Evolutionary conservation across 2,329 filamentous ascomycete species (phyloP), one percentile per base, ranked within the genome.

Genomic region (Didymella lethalis): DNA sequence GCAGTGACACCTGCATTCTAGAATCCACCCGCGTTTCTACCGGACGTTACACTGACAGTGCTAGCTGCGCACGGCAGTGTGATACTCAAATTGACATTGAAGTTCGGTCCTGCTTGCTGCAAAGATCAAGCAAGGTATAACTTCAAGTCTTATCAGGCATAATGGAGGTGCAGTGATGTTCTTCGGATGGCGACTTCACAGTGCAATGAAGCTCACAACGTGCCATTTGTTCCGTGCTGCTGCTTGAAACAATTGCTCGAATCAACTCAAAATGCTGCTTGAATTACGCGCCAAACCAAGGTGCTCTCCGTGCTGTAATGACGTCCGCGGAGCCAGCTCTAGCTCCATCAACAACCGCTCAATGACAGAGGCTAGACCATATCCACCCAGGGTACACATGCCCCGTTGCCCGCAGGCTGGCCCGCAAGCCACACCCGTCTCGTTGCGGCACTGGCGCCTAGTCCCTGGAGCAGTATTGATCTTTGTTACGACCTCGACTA

Each of bases 391-490:
- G 34, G 32, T 57, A 48, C 38, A 29, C 6, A 14, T 41, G 46
- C 56, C 50, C 56, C 46, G 41, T 38, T 41, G 34, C 46, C 56
- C 47, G 50, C 50, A 59, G 45, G 46, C 56, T 48, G 49, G 34
- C 46, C 56, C 47, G 46, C 50, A 59, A 50, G 50, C 56, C 51
- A 54, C 50, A 54, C 23, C 56, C 56, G 50, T 34, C 20, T 7
- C 26, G 18, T 8, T 11, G 32, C 46, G 45, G 56, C 46, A 41
- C 46, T 50, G 50, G 40, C 50, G 41, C 48, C 32, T 40, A 34
- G 18, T 11, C 25, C 32, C 25, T 34, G 31, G 7, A 16, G 31
- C 18, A 18, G 29, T 36, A 8, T 48, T 45, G 29, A 44, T 48
- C 26, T 25, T 20, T n/a, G 6, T 23, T n/a, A 20, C 7, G 25